phyloP scores from a whole-genome alignment of 2,329 filamentous ascomycete species.

The Escovopsis sp. region DNA sequence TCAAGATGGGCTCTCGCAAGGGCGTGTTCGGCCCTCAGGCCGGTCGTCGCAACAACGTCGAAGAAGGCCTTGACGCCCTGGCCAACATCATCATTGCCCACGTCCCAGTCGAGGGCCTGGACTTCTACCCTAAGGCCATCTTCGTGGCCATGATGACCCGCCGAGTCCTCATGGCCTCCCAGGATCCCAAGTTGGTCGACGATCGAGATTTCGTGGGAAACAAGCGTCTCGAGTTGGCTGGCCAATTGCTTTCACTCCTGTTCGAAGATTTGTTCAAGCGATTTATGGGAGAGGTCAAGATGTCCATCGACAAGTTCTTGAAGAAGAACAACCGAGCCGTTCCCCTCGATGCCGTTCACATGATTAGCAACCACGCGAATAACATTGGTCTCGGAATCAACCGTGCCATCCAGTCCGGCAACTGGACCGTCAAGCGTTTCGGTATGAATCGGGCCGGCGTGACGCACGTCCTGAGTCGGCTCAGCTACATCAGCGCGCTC shows the following conservation, averaged over 20 bases:
- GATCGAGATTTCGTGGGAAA: conserved; percentile 97
- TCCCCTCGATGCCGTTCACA: conserved; percentile 71
- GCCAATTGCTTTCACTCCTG: conserved; percentile 79
- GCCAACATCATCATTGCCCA: conserved; percentile 90
- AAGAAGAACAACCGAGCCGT: conserved; percentile 86
- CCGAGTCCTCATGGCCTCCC: conserved; percentile 86
- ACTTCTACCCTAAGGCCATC: conserved; percentile 92
- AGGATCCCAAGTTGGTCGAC: conserved; percentile 79
- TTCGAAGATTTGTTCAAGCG: conserved; percentile 98
- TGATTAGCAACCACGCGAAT: conserved; percentile 71
- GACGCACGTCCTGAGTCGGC: conserved; percentile 83
- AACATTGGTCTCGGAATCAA: conserved; percentile 89
- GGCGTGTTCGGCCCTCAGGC: conserved; percentile 37
- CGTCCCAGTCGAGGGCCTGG: conserved; percentile 76
- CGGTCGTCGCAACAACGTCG: conserved; percentile 59
- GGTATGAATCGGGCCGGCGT: conserved; percentile 97
- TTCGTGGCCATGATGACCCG: conserved; percentile 96
- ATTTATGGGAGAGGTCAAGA: conserved; percentile 76
- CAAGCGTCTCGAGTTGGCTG: conserved; percentile 87
- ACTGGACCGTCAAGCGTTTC: conserved; percentile 96
- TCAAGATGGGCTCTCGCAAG: conserved; percentile 69
- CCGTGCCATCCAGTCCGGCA: conserved; percentile 89
- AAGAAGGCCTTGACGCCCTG: conserved; percentile 85
- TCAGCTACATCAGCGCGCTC: conserved; percentile 91
- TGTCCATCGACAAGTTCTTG: conserved; percentile 86